A percentile compares a stretch with the other conserved stretches of the same genome.
Evolutionary conservation across 345 rosid species (phyloP).

Genomic region (Euphorbia pulcherrima): DNA sequence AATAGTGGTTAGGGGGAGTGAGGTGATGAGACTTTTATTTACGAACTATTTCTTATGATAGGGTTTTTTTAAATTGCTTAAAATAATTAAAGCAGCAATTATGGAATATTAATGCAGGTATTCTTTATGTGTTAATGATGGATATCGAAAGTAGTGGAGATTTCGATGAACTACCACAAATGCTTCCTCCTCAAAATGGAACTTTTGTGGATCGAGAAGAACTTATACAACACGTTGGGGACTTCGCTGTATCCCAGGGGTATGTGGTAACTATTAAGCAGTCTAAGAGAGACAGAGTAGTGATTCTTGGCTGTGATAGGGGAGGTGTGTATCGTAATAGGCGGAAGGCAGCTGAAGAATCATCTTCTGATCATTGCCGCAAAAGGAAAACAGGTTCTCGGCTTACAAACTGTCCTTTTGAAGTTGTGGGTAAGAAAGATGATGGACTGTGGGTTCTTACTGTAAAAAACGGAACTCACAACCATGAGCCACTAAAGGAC

Average conservation of each 20-base stretch:
- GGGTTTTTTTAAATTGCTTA: not conserved
- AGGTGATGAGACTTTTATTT: not conserved
- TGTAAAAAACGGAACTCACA: constrained; percentile 55
- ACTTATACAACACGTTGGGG: constrained; percentile 52
- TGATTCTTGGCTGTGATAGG: constrained; percentile 55
- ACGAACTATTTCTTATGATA: not conserved
- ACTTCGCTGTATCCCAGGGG: constrained; percentile 53
- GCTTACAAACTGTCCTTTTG: constrained; percentile 71
- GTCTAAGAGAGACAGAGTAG: constrained; percentile 57
- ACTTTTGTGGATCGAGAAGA: constrained; percentile 56
- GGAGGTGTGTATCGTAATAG: constrained; percentile 64
- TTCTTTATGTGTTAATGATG: constrained; percentile 24
- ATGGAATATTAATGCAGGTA: constrained; percentile 23
- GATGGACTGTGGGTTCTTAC: constrained; percentile 64
- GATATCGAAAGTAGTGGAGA: constrained; percentile 29
- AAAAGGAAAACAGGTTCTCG: constrained; percentile 51
- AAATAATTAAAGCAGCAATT: not conserved
- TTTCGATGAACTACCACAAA: constrained; percentile 26
- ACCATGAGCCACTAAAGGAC: constrained; percentile 64
- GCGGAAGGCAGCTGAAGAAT: constrained; percentile 45
- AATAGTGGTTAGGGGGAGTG: not conserved
- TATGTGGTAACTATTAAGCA: constrained; percentile 58
- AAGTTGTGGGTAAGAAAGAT: constrained; percentile 57
- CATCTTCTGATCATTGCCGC: constrained; percentile 39
- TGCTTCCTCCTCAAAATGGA: constrained; percentile 56